Base-by-base conservation (phyloP, 2,329 filamentous ascomycete species). In the Scleromitrula shiraiana region DNA sequence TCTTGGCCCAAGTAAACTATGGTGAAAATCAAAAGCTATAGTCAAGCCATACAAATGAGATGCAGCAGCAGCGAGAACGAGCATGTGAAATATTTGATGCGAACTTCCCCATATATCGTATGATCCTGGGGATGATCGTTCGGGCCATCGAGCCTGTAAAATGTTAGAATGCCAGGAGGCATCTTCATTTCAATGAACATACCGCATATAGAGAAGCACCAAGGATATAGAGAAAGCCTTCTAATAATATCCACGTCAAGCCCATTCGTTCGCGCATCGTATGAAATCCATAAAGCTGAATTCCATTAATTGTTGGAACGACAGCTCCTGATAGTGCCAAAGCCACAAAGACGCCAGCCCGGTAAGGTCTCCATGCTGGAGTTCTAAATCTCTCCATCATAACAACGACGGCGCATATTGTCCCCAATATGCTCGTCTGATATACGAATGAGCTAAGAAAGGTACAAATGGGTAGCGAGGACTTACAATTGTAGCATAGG, bases 51-150 rank as follows among this genome's bases (percentile, higher is more conserved):
- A 82, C 51, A 97, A 71, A 70, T 98, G 93, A 20, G 84, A 78
- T 1, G 78, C 76, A 0, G 88, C 91, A 0, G 93, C 93, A 52
- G 89, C 66, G 14, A 97, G 72, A 23, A 98, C 90, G 54, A 93
- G 76, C 32, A 95, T 71, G 69, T 98, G 93, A 66, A 98, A 98
- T 55, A 98, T 85, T 69, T 98, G 93, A 67, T 98, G 93, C 17
- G 88, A 95, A 63, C 83, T 89, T 30, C 93, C 91, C 78, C 86
- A 86, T 43, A 96, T 86, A 67, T 98, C 93, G 62, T 91, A 96
- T 7, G 66, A 72, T 1, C 88, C 87, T 0, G 91, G 93, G 37
- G 71, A 77, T 60, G 76, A 79, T 51, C 88, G 76, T 69, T 98
- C 93, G 0, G 93, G 93, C 67, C 91, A 82, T 30, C 93, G 82